phyloP scores from a whole-genome alignment of 257 asterid genomes.

The Eucommia ulmoides region DNA sequence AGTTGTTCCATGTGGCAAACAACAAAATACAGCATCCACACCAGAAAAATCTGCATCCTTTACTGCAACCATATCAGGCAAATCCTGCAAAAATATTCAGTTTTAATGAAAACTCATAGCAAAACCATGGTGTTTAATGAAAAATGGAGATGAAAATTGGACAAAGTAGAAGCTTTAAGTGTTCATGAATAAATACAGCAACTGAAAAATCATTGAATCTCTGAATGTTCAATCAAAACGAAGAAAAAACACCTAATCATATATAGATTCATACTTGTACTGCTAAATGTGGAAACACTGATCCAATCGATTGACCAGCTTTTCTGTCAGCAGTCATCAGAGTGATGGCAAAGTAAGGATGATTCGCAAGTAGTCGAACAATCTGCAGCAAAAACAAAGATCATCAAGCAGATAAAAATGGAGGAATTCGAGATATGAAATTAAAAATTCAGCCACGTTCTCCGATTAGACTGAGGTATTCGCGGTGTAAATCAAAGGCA shows the following conservation, averaged over 20 bases:
- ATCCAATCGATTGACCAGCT: constrained; percentile 92
- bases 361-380: constrained; percentile 66
- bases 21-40: constrained; percentile 92
- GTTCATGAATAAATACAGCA: too few relatives aligned
- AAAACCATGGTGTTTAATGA: too few relatives aligned
- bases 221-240: too few relatives aligned
- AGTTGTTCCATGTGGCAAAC: constrained; percentile 97
- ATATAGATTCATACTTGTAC: constrained; percentile 35
- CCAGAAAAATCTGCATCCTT: constrained; percentile 75
- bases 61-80: constrained; percentile 78
- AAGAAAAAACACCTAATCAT: too few relatives aligned
- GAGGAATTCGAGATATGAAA: neutral
- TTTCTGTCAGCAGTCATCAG: constrained; percentile 89
- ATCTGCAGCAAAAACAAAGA: constrained; percentile 31
- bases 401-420: neutral
- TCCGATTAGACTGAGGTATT: neutral
- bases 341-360: constrained; percentile 57
- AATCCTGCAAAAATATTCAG: constrained; percentile 56
- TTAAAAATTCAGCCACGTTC: neutral
- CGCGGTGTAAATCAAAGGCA: neutral
- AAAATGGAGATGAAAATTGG: too few relatives aligned
- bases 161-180: too few relatives aligned
- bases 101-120: too few relatives aligned
- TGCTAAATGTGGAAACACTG: constrained; percentile 81
- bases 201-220: too few relatives aligned